phyloP scores from a whole-genome alignment of 805 yeast genomes.

The Komagataella pastoris region DNA sequence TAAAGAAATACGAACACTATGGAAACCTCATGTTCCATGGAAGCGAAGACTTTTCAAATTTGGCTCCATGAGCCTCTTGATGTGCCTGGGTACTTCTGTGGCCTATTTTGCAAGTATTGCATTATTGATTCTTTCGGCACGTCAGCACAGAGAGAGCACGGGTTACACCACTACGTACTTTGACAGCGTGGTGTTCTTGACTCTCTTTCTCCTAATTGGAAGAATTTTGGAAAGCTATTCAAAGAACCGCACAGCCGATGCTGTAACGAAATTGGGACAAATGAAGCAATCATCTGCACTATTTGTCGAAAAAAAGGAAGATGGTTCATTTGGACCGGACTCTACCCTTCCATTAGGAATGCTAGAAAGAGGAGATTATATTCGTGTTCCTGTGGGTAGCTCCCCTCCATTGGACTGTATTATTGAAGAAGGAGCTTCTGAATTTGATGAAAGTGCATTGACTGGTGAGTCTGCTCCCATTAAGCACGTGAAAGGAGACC shows the following conservation, averaged over 20 bases:
- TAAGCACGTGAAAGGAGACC: constrained; percentile 44
- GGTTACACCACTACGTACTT: constrained; percentile 56
- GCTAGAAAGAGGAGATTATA: constrained; percentile 38
- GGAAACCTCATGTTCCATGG: constrained; percentile 44
- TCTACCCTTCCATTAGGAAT: constrained; percentile 23
- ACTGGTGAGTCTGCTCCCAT: constrained; percentile 56
- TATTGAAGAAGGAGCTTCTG: constrained; percentile 29
- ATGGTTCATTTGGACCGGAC: constrained; percentile 14
- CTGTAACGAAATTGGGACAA: constrained; percentile 38
- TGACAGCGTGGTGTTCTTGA: constrained; percentile 67
- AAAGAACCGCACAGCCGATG: constrained; percentile 53
- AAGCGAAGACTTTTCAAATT: constrained; percentile 45
- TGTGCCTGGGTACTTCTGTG: constrained; percentile 61
- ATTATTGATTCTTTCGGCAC: constrained; percentile 32
- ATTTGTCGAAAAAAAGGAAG: constrained; percentile 17
- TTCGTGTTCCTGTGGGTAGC: constrained; percentile 37
- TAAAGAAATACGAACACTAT: constrained; percentile 41
- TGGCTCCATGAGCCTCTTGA: constrained; percentile 68
- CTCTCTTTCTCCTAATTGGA: constrained; percentile 62
- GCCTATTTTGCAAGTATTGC: constrained; percentile 60
- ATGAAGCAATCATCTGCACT: constrained; percentile 38
- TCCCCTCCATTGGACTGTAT: constrained; percentile 50
- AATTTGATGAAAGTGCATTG: constrained; percentile 48
- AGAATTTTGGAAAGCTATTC: constrained; percentile 54
- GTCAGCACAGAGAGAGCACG: constrained; percentile 9